Percentiles rank a stretch among this genome's conserved stretches.
phyloP scores from a whole-genome alignment of 2,329 filamentous ascomycete genomes.

The Fusarium mangiferae region DNA sequence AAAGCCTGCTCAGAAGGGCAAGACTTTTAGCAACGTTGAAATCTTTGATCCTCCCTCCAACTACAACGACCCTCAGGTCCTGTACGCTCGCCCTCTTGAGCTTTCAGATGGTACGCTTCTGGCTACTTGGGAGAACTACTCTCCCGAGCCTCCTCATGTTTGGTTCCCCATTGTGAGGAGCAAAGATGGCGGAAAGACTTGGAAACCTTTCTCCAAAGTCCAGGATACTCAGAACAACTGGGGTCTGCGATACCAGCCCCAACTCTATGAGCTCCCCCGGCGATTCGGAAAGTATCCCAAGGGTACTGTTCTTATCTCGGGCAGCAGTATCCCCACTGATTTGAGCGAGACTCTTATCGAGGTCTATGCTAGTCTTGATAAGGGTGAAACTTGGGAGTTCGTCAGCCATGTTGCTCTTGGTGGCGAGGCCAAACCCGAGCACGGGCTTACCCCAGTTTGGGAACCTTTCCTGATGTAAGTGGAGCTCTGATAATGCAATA shows the following conservation, averaged over 20 bases:
- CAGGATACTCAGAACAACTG: constrained; percentile 71
- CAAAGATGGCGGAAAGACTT: constrained; percentile 66
- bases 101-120: constrained; percentile 59
- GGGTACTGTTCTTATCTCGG: constrained; percentile 72
- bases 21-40: constrained; percentile 45
- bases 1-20: constrained; percentile 17
- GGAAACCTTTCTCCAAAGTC: constrained; percentile 69
- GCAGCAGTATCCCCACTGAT: constrained; percentile 68
- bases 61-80: constrained; percentile 56
- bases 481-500: background rate
- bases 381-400: constrained; percentile 72
- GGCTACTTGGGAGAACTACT: constrained; percentile 67
- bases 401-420: constrained; percentile 73
- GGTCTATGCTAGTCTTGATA: constrained; percentile 72
- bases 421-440: constrained; percentile 69
- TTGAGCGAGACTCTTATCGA: constrained; percentile 74
- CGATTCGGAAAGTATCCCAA: constrained; percentile 66
- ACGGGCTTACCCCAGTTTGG: constrained; percentile 76
- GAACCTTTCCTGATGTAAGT: constrained; percentile 71
- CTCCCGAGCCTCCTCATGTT: constrained; percentile 64
- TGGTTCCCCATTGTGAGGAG: constrained; percentile 66
- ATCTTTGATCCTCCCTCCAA: constrained; percentile 55
- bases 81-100: constrained; percentile 58
- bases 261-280: constrained; percentile 71
- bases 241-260: constrained; percentile 76